These are phyloP conservation scores for Trichoderma brevicompactum DNA, from an alignment of 2,329 filamentous ascomycete genomes.

Conservation along the genomic window DNA sequence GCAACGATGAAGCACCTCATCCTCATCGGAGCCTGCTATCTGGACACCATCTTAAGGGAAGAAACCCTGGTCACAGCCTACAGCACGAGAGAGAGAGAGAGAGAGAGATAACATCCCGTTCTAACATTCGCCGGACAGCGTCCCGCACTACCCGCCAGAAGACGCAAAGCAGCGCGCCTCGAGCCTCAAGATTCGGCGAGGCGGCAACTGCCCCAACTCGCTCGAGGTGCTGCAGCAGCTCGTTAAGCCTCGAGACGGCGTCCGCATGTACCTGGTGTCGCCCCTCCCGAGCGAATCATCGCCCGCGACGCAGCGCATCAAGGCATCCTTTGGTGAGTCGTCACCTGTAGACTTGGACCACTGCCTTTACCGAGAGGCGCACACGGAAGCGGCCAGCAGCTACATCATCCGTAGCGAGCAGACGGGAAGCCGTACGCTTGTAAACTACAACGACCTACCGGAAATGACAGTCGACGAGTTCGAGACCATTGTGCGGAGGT, in stretches of 20 bases:
- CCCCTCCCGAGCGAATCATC: constrained; percentile 60
- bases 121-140: constrained; percentile 47
- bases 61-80: constrained; percentile 33
- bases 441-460: constrained; percentile 69
- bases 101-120: not conserved
- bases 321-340: constrained; percentile 55
- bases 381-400: constrained; percentile 64
- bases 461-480: constrained; percentile 72
- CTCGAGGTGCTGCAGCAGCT: constrained; percentile 73
- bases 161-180: constrained; percentile 74
- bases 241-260: constrained; percentile 38
- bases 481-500: constrained; percentile 44
- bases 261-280: constrained; percentile 52
- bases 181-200: constrained; percentile 61
- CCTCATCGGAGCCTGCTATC: constrained; percentile 69
- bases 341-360: constrained; percentile 53
- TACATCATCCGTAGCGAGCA: constrained; percentile 68
- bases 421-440: constrained; percentile 68
- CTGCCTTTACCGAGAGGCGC: constrained; percentile 63
- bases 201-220: constrained; percentile 74
- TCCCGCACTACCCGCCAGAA: constrained; percentile 69
- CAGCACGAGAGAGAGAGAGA: not conserved
- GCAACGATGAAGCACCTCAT: constrained; percentile 59
- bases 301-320: constrained; percentile 55
- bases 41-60: constrained; percentile 71